These are phyloP conservation scores for Seiridium cupressi DNA, from an alignment of 2,329 filamentous ascomycete genomes.

Conservation along the genomic window DNA sequence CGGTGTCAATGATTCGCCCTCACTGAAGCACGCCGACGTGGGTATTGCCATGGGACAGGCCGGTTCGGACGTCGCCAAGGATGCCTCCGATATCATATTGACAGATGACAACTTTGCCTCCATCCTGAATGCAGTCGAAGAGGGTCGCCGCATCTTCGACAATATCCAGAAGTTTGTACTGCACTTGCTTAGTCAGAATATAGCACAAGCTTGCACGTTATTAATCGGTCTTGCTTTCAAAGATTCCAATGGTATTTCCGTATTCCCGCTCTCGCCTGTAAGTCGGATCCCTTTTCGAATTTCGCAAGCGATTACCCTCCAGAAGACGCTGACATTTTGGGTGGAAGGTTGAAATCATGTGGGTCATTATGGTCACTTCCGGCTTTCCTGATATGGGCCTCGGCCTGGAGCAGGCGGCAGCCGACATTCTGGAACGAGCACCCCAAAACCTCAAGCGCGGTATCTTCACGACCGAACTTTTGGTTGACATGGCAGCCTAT, in stretches of 20 bases:
- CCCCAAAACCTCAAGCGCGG: conserved; percentile 61
- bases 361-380: conserved; percentile 80
- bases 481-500: conserved; percentile 67
- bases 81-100: conserved; percentile 63
- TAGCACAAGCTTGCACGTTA: conserved; percentile 67
- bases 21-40: conserved; percentile 66
- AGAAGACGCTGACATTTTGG: background rate
- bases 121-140: conserved; percentile 68
- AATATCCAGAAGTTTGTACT: conserved; percentile 76
- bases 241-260: conserved; percentile 60
- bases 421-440: conserved; percentile 67
- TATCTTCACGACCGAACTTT: conserved; percentile 65
- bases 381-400: conserved; percentile 75
- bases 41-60: conserved; percentile 66
- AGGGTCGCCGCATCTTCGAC: conserved; percentile 69
- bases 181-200: conserved; percentile 67
- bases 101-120: conserved; percentile 73
- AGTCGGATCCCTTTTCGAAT: background rate
- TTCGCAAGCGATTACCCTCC: background rate
- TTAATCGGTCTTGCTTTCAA: conserved; percentile 73
- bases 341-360: conserved; percentile 64
- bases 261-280: conserved; percentile 68
- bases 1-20: conserved; percentile 71
- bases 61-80: conserved; percentile 54
- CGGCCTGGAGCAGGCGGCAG: conserved; percentile 68